Conservation (phyloP, 495 filamentous ascomycete species). For the Aspergillus sclerotiicarbonarius region DNA sequence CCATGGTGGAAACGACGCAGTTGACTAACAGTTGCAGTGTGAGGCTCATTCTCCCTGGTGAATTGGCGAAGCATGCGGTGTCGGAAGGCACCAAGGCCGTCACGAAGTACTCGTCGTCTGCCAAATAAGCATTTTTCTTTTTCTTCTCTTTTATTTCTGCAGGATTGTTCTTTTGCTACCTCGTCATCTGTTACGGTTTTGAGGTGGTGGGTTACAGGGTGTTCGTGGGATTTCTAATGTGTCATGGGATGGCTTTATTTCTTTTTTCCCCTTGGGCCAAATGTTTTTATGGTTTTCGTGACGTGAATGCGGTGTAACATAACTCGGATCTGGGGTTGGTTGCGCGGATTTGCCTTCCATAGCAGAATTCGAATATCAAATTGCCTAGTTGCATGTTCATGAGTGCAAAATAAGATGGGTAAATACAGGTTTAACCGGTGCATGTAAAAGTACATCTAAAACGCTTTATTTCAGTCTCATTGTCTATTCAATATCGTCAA, state of each 20-base stretch:
- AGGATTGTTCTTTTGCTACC: conserved; percentile 49
- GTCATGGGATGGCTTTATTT: conserved; percentile 79
- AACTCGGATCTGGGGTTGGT: conserved; percentile 54
- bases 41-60: conserved; percentile 93
- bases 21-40: conserved; percentile 51
- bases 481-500: conserved; percentile 63
- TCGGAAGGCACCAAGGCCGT: conserved; percentile 99
- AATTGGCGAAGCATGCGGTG: conserved; percentile 98
- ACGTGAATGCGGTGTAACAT: conserved; percentile 73
- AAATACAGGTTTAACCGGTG: neutral
- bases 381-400: conserved; percentile 47
- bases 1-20: conserved; percentile 2
- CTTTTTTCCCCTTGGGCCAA: conserved; percentile 61
- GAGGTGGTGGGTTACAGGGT: conserved; percentile 64
- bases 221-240: conserved; percentile 76
- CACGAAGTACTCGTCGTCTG: conserved; percentile 99
- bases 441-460: neutral
- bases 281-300: conserved; percentile 71
- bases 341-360: conserved; percentile 35
- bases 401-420: neutral
- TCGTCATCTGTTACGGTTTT: conserved; percentile 58
- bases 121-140: conserved; percentile 74
- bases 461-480: neutral
- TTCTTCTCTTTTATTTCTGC: conserved; percentile 43
- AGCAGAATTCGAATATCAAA: conserved; percentile 50